These are phyloP conservation scores for Lindgomyces ingoldianus DNA, from an alignment of 495 filamentous ascomycete genomes.

Conservation along the genomic window DNA sequence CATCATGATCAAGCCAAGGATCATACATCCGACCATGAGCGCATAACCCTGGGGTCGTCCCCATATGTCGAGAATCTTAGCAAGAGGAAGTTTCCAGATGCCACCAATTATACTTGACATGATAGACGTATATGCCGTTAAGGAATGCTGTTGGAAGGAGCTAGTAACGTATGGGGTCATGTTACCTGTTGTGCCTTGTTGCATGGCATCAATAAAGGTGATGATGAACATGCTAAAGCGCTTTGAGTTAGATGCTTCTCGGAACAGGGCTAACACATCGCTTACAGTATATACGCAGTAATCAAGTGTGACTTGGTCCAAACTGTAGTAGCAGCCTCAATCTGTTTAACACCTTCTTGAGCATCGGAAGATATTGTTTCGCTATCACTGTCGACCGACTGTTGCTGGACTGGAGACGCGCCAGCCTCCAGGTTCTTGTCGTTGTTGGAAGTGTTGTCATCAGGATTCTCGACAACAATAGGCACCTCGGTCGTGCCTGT, in stretches of 20 bases:
- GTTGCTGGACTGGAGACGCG: background rate
- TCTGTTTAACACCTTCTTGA: conserved; percentile 50
- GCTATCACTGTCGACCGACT: conserved; percentile 3
- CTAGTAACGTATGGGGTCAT: conserved; percentile 40
- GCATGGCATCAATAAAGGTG: conserved; percentile 53
- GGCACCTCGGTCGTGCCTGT: background rate
- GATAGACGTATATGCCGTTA: conserved; percentile 41
- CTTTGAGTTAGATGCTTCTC: conserved; percentile 1
- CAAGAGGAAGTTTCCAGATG: conserved; percentile 60
- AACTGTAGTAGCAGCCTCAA: conserved; percentile 50
- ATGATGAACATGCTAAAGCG: conserved; percentile 51
- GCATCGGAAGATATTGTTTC: conserved; percentile 10
- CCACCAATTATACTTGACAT: conserved; percentile 62
- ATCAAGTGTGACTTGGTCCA: conserved; percentile 50
- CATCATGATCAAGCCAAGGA: conserved; percentile 53
- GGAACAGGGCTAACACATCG: background rate
- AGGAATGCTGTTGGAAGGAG: conserved; percentile 38
- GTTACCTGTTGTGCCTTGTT: conserved; percentile 32
- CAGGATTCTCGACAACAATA: background rate
- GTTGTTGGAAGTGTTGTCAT: background rate
- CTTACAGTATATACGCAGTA: conserved; percentile 48
- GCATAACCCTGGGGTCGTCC: conserved; percentile 58
- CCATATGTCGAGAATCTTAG: conserved; percentile 67
- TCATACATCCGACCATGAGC: conserved; percentile 45
- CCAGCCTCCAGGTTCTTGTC: conserved; percentile 8